Evolutionary conservation across 129 eudicot genomes (phyloP), one percentile per base, ranked within the genome.

Genomic region (Deinandra increscens): DNA sequence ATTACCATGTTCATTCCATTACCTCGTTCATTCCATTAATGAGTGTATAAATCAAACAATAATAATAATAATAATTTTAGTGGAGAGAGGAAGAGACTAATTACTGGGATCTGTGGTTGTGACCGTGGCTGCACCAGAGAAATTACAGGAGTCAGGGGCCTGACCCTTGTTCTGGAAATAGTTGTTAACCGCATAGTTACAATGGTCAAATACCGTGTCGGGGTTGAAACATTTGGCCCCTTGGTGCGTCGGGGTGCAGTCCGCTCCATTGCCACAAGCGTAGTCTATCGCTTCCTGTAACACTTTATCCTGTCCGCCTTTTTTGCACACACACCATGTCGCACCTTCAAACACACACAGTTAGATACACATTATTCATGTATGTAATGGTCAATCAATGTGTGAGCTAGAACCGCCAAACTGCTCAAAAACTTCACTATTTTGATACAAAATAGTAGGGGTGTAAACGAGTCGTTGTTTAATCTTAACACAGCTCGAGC

Each of bases 251-350:
- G 81, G 96, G 72, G 50, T 82, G 84, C 97, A 91, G 42, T 91
- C 97, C n/a, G 86, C 97, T 64, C 97, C 97, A 29, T 83, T 77
- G 71, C 94, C 96, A 82, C 97, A 91, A 1, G 97, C 96, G 54
- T 76, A 91, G 81, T 91, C 96, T 55, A 88, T 76, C 54, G 96
- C 69, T 64, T 86, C 78, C 69, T 91, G 96, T 29, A 86, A 58
- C 12, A 61, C 78, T 61, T 75, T 66, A 5, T 86, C 88, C 10
- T 75, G 69, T 46, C 79, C 38, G 8, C 90, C 94, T 44, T 68
- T 80, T 45, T 88, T 91, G 71, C 97, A 91, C 45, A 84, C 72
- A 63, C 97, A 91, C 95, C 95, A 91, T 9, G 79, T 69, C 9
- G 68, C 84, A 80, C 82, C 84, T 80, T 31, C 65, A 33, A 50